Evolutionary conservation across 306 rosid species (phyloP).

Genomic region (Gillenia trifoliata): DNA sequence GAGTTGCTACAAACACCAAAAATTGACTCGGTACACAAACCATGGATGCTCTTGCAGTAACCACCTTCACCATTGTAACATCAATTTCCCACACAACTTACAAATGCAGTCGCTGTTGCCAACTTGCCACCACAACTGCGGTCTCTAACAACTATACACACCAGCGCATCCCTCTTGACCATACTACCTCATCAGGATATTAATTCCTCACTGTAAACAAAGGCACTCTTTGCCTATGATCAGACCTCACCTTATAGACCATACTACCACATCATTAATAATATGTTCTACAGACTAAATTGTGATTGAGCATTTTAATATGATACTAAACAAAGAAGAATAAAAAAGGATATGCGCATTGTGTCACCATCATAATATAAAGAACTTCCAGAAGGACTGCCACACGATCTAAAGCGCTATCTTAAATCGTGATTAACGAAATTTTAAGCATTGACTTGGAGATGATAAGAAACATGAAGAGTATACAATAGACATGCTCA

Average conservation of each 20-base stretch:
- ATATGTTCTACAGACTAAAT: not conserved
- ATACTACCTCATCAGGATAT: not conserved
- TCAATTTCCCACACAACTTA: not conserved
- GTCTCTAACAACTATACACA: not conserved
- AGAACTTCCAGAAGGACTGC: conserved; percentile 1
- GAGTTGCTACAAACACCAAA: not conserved
- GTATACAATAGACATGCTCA: not conserved
- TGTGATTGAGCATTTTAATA: not conserved
- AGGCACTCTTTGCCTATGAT: not conserved
- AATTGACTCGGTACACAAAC: not conserved
- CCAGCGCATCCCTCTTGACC: not conserved
- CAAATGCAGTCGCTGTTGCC: not conserved
- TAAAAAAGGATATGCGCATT: not conserved
- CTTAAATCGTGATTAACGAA: not conserved
- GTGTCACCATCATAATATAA: not conserved
- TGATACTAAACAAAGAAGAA: not conserved
- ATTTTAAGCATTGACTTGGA: not conserved
- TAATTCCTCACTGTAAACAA: not conserved
- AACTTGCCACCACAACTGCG: not conserved
- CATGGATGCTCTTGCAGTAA: not conserved
- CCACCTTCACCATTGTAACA: not conserved
- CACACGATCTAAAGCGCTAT: not conserved
- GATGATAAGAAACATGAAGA: conserved; percentile 1
- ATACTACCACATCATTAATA: not conserved
- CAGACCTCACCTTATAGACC: not conserved